These are phyloP conservation scores for Hypoxylon sp. DNA, from an alignment of 2,329 filamentous ascomycete species.

Conservation along the genomic window DNA sequence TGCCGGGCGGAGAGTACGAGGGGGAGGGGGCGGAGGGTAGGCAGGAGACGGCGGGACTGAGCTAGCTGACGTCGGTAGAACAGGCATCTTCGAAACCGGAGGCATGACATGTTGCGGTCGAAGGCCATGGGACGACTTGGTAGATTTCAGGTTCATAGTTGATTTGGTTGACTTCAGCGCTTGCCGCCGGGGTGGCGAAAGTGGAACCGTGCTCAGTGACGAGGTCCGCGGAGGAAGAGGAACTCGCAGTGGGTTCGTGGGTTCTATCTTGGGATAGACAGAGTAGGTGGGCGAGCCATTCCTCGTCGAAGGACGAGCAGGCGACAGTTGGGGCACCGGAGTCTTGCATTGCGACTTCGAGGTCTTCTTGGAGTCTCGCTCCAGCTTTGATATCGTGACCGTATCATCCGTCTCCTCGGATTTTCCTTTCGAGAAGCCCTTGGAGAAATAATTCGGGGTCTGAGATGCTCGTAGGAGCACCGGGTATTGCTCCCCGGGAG, in stretches of 20 bases:
- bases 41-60: slow-evolving; percentile 47
- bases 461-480: slow-evolving; percentile 36
- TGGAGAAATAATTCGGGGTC: slow-evolving; percentile 41
- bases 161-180: slow-evolving; percentile 45
- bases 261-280: slow-evolving; percentile 56
- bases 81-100: slow-evolving; percentile 10
- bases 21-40: slow-evolving; percentile 44
- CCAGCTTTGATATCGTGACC: slow-evolving; percentile 41
- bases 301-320: slow-evolving; percentile 34
- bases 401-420: slow-evolving; percentile 43
- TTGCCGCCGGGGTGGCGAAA: slow-evolving; percentile 44
- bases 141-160: slow-evolving; percentile 40
- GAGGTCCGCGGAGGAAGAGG: slow-evolving; percentile 54
- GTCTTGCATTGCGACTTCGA: slow-evolving; percentile 49
- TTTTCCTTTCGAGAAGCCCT: slow-evolving; percentile 26
- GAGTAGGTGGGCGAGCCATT: slow-evolving; percentile 53
- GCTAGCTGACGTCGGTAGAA: slow-evolving; percentile 11
- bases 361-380: slow-evolving; percentile 10
- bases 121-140: slow-evolving; percentile 39
- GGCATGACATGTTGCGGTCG: slow-evolving; percentile 12
- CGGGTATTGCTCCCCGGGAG: slow-evolving; percentile 40
- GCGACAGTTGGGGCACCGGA: slow-evolving; percentile 26
- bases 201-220: slow-evolving; percentile 47
- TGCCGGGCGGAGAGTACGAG: slow-evolving; percentile 40
- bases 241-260: slow-evolving; percentile 30